Evolutionary conservation across 1,284 basidiomycete genomes (phyloP).

Genomic region (Cryptococcus sp.): DNA sequence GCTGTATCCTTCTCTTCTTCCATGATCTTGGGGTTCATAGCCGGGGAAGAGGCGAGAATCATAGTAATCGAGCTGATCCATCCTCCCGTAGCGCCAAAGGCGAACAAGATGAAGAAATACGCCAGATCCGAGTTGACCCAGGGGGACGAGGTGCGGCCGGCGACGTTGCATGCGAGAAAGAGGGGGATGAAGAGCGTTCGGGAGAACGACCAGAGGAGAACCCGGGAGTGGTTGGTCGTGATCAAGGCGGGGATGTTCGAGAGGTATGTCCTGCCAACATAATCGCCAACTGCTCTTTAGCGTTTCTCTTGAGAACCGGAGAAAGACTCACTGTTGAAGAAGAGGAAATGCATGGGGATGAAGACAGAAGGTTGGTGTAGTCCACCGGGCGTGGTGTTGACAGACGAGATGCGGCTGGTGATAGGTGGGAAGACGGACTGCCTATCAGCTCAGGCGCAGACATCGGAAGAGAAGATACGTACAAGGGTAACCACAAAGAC

Average conservation of each 20-base stretch:
- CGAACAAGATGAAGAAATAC: constrained; percentile 66
- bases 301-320: rapidly evolving
- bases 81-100: constrained; percentile 72
- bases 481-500: constrained; percentile 76
- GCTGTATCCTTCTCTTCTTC: constrained; percentile 72
- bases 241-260: constrained; percentile 62
- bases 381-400: constrained; percentile 49
- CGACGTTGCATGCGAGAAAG: constrained; percentile 71
- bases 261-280: constrained; percentile 62
- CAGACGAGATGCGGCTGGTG: constrained; percentile 66
- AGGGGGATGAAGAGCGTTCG: constrained; percentile 73
- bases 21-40: constrained; percentile 39
- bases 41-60: constrained; percentile 43
- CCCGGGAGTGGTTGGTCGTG: constrained; percentile 60
- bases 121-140: constrained; percentile 59
- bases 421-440: constrained; percentile 81
- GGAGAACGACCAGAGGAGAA: constrained; percentile 59
- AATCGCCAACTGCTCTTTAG: constrained; percentile 58
- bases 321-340: constrained; percentile 53
- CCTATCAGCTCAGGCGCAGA: neutral
- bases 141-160: constrained; percentile 14
- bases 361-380: constrained; percentile 43
- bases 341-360: constrained; percentile 45
- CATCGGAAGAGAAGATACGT: constrained; percentile 28
- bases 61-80: constrained; percentile 41